phyloP scores from a whole-genome alignment of 371 early-diverging fungal genomes.

The Lichtheimia ramosa region DNA sequence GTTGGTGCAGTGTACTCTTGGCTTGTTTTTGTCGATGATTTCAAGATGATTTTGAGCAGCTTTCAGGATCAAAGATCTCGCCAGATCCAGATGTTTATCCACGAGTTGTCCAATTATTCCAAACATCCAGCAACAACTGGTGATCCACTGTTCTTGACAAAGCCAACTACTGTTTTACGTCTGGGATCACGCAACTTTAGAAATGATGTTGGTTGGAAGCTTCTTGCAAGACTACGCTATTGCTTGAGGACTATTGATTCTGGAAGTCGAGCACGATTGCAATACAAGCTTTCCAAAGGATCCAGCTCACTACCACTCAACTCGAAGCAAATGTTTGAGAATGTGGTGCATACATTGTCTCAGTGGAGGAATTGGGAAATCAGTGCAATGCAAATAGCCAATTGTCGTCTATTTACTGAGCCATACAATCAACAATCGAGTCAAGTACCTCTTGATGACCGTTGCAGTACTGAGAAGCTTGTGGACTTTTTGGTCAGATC shows the following conservation, averaged over 20 bases:
- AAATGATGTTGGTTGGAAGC: constrained; percentile 77
- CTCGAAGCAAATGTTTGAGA: constrained; percentile 50
- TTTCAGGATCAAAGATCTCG: constrained; percentile 55
- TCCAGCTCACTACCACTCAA: constrained; percentile 24
- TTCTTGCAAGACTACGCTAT: constrained; percentile 71
- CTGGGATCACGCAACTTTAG: constrained; percentile 68
- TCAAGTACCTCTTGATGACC: background rate
- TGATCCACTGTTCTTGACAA: constrained; percentile 73
- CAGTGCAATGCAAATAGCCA: constrained; percentile 34
- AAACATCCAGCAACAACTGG: constrained; percentile 40
- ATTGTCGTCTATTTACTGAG: constrained; percentile 54
- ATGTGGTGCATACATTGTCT: constrained; percentile 52
- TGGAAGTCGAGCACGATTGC: constrained; percentile 37
- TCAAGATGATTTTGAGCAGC: constrained; percentile 52
- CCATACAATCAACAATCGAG: constrained; percentile 38
- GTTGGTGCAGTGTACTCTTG: constrained; percentile 74
- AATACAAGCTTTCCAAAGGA: constrained; percentile 46
- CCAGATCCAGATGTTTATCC: constrained; percentile 64
- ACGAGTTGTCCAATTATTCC: constrained; percentile 62
- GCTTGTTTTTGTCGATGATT: constrained; percentile 69
- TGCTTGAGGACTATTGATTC: constrained; percentile 53
- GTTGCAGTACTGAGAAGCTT: constrained; percentile 13
- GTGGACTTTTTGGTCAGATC: constrained; percentile 38
- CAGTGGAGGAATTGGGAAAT: constrained; percentile 76
- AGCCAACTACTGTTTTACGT: constrained; percentile 73